Conservation (phyloP, 1,139 yeast species). For the Magnusiomyces ingens region DNA sequence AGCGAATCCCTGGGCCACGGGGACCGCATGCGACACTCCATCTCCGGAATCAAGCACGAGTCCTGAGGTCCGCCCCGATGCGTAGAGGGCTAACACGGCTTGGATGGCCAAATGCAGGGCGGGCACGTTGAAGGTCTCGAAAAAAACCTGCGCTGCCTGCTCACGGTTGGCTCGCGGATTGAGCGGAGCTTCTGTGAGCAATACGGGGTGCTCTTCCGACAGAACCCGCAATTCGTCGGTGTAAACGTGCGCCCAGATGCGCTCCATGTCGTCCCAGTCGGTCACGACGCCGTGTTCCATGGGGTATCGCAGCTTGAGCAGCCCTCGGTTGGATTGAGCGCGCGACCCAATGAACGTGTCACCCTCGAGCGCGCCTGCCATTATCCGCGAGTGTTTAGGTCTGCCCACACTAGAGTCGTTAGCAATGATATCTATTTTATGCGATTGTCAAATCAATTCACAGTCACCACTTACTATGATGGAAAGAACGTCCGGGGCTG, state of each 20-base stretch:
- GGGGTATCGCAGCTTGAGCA: slow-evolving; percentile 64
- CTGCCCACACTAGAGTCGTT: slow-evolving; percentile 53
- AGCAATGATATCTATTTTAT: not conserved
- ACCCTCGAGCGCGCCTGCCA: slow-evolving; percentile 72
- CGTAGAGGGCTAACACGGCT: slow-evolving; percentile 78
- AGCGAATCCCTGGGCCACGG: slow-evolving; percentile 84
- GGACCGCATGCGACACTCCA: slow-evolving; percentile 83
- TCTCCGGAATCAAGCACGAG: slow-evolving; percentile 86
- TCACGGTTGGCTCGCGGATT: slow-evolving; percentile 70
- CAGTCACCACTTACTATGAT: slow-evolving; percentile 32
- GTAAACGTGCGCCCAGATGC: slow-evolving; percentile 62
- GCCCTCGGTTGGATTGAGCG: slow-evolving; percentile 73
- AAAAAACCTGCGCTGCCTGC: slow-evolving; percentile 65
- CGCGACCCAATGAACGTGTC: slow-evolving; percentile 62
- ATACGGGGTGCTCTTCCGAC: slow-evolving; percentile 81
- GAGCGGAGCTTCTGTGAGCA: slow-evolving; percentile 85
- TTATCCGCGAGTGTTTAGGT: slow-evolving; percentile 75
- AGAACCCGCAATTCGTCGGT: slow-evolving; percentile 57
- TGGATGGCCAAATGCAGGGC: slow-evolving; percentile 79
- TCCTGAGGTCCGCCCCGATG: slow-evolving; percentile 88
- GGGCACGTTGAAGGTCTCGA: slow-evolving; percentile 82
- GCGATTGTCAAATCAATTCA: slow-evolving; percentile 8
- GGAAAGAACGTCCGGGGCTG: slow-evolving; percentile 56
- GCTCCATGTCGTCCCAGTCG: slow-evolving; percentile 84
- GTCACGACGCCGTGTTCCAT: slow-evolving; percentile 74